phyloP scores from a whole-genome alignment of 1,139 yeast genomes.

The Trichomonascaceae sp. region DNA sequence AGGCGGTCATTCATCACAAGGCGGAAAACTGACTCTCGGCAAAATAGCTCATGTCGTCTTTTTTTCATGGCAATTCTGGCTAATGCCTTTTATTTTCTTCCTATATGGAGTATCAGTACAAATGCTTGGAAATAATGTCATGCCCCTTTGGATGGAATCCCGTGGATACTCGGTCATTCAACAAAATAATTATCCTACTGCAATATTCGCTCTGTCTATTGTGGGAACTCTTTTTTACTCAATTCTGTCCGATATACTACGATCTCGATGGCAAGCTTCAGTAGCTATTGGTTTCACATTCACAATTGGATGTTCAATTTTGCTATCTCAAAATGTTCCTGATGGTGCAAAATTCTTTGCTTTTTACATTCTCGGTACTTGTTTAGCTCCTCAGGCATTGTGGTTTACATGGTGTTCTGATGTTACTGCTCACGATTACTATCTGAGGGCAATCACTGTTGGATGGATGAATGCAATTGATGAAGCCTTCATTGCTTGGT shows the following conservation, averaged over 20 bases:
- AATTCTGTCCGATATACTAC: constrained; percentile 13
- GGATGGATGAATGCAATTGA: constrained; percentile 20
- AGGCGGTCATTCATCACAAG: constrained; percentile 5
- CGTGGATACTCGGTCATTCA: constrained; percentile 15
- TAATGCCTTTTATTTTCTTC: constrained; percentile 11
- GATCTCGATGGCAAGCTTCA: constrained; percentile 18
- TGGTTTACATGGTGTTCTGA: constrained; percentile 20
- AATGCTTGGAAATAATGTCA: constrained; percentile 11
- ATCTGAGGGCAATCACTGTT: constrained; percentile 16
- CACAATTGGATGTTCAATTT: constrained; percentile 14
- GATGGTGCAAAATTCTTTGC: constrained; percentile 17
- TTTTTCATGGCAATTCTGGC: constrained; percentile 13
- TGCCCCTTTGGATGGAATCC: constrained; percentile 18
- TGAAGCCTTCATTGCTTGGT: constrained; percentile 19
- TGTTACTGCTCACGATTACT: constrained; percentile 16
- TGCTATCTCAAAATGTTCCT: constrained; percentile 10
- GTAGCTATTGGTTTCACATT: constrained; percentile 17
- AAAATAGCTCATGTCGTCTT: constrained; percentile 1
- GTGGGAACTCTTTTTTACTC: constrained; percentile 16
- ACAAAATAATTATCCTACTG: constrained; percentile 18
- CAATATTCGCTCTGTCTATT: constrained; percentile 13
- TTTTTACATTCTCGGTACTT: constrained; percentile 16
- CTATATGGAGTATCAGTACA: constrained; percentile 16
- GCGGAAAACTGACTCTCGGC: not conserved
- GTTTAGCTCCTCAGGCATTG: constrained; percentile 17